Evolutionary conservation across 169 alveolate genomes (phyloP).

Genomic region (Plasmodium knowlesi): DNA sequence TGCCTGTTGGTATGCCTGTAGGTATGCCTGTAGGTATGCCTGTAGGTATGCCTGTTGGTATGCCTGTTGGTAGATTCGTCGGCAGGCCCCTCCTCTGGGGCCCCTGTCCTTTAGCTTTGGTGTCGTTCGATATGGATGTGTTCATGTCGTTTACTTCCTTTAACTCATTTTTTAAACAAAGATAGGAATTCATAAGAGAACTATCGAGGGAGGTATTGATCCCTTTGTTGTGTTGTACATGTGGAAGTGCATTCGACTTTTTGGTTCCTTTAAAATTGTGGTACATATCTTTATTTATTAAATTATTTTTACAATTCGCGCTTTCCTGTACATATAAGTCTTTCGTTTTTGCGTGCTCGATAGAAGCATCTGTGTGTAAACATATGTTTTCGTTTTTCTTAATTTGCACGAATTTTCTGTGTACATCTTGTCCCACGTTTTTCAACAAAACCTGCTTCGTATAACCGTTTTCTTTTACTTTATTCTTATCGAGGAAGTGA

Average conservation of each 20-base stretch:
- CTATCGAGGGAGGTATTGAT: neutral
- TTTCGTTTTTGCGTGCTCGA: neutral
- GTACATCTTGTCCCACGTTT: neutral
- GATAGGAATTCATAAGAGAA: constrained; percentile 11
- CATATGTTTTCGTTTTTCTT: neutral
- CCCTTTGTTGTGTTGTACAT: neutral
- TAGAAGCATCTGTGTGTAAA: neutral
- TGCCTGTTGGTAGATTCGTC: neutral
- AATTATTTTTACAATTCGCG: neutral
- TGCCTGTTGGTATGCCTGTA: too few species aligned
- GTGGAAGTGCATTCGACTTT: neutral
- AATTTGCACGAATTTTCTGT: neutral
- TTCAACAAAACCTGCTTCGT: neutral
- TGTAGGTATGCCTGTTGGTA: too few species aligned
- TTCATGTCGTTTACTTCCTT: neutral
- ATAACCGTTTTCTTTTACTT: neutral
- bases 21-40: too few species aligned
- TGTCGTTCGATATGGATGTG: neutral
- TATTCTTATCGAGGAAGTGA: neutral
- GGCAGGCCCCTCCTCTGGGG: neutral
- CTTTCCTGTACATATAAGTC: neutral
- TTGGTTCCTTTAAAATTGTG: neutral
- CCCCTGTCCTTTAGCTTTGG: neutral
- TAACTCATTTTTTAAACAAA: neutral
- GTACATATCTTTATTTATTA: neutral